phyloP scores from a whole-genome alignment of 768 basidiomycete species.

The Leucocoprinus birnbaumii region DNA sequence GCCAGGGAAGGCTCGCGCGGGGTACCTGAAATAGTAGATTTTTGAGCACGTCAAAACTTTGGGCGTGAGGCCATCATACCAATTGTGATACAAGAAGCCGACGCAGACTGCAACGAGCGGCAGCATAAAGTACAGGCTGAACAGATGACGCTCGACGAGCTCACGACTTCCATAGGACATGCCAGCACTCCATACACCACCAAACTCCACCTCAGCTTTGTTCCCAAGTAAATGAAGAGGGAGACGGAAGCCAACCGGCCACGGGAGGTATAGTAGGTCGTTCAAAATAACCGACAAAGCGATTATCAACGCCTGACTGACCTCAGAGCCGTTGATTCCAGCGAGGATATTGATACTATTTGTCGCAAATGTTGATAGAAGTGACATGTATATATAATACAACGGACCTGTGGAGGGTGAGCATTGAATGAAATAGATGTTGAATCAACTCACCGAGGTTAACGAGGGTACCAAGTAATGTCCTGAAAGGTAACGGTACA shows the following conservation, averaged over 20 bases:
- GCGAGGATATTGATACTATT: conserved; percentile 99
- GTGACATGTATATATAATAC: conserved; percentile 95
- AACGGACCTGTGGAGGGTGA: conserved; percentile 64
- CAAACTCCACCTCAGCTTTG: conserved; percentile 65
- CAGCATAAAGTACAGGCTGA: conserved; percentile 96
- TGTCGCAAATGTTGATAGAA: conserved; percentile 94
- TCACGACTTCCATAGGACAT: conserved; percentile 85
- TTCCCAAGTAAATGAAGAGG: conserved; percentile 69
- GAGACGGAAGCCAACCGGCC: conserved; percentile 72
- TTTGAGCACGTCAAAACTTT: neutral
- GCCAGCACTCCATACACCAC: conserved; percentile 79
- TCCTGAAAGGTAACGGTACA: conserved; percentile 79
- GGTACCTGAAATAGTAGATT: conserved; percentile 67
- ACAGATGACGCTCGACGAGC: conserved; percentile 89
- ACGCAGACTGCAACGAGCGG: conserved; percentile 88
- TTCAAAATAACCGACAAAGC: conserved; percentile 88
- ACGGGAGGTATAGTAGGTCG: conserved; percentile 92
- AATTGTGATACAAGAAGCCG: conserved; percentile 94
- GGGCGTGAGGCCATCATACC: conserved; percentile 48
- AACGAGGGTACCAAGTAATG: conserved; percentile 72
- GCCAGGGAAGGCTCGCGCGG: conserved; percentile 91
- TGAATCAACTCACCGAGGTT: conserved; percentile 67
- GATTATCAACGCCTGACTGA: conserved; percentile 89
- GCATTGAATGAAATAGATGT: neutral
- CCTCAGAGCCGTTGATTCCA: conserved; percentile 96